Evolutionary conservation across 192 early-diverging fungal genomes (phyloP).

Genomic region (Dissophora globulifera): DNA sequence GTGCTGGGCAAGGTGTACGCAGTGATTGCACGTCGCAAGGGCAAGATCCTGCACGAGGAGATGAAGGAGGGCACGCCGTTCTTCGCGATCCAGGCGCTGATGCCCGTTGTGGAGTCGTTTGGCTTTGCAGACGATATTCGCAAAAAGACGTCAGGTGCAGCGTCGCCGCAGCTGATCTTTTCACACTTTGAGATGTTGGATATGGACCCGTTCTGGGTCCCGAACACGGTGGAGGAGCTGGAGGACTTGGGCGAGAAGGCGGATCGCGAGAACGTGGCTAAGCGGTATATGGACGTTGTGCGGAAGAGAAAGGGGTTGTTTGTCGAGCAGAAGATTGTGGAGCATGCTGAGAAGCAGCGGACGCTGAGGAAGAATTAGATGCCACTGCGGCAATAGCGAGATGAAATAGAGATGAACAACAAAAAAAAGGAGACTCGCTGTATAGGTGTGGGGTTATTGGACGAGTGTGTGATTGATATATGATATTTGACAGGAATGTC

Average conservation of each 20-base stretch:
- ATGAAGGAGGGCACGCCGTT: slow-evolving; percentile 98
- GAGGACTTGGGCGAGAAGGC: slow-evolving; percentile 99
- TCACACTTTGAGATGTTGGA: slow-evolving; percentile 93
- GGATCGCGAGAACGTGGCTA: slow-evolving; percentile 94
- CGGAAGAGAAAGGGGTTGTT: slow-evolving; percentile 94
- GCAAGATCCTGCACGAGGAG: slow-evolving; percentile 95
- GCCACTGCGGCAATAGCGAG: neutral
- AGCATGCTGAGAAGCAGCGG: slow-evolving; percentile 87
- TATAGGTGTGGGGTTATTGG: too few species aligned
- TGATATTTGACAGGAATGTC: too few species aligned
- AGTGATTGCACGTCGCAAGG: slow-evolving; percentile 89
- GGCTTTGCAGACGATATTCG: slow-evolving; percentile 99
- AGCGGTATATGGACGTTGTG: slow-evolving; percentile 96
- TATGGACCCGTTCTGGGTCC: slow-evolving; percentile 98
- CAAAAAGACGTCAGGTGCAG: slow-evolving; percentile 94
- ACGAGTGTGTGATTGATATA: too few species aligned
- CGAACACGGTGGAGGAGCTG: slow-evolving; percentile 95
- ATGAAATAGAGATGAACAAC: neutral
- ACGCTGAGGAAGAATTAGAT: slow-evolving; percentile 78
- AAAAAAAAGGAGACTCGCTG: too few species aligned
- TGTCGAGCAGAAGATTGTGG: slow-evolving; percentile 92
- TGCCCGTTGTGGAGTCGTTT: slow-evolving; percentile 98
- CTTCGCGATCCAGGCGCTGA: slow-evolving; percentile 84
- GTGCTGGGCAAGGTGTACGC: slow-evolving; percentile 96
- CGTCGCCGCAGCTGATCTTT: slow-evolving; percentile 95